A percentile compares a stretch with the other conserved stretches of the same genome.
Evolutionary conservation across 2,329 filamentous ascomycete species (phyloP).

Genomic region (Botrytis byssoidea): DNA sequence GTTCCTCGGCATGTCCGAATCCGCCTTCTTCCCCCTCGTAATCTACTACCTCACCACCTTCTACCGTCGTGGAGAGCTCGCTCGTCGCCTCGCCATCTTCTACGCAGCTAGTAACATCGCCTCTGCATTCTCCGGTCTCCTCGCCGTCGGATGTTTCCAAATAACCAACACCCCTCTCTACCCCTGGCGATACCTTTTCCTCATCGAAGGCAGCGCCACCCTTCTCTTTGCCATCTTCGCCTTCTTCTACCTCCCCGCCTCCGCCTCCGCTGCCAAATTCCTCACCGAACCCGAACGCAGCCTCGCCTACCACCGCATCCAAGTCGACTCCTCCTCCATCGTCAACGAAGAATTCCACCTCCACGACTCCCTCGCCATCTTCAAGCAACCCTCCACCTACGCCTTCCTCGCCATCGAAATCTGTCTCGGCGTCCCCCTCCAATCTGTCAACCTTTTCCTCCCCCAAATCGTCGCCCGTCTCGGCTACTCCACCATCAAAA

Average conservation of each 20-base stretch:
- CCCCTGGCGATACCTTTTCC: conserved; percentile 52
- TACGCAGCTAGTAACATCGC: conserved; percentile 44
- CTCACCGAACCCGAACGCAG: conserved; percentile 38
- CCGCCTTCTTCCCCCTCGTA: conserved; percentile 68
- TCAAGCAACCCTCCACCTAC: conserved; percentile 46
- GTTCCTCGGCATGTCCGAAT: conserved; percentile 64
- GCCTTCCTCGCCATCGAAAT: conserved; percentile 54
- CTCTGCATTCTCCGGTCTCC: conserved; percentile 51
- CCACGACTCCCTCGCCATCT: conserved; percentile 51
- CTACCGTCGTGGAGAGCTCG: conserved; percentile 69
- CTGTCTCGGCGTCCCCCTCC: conserved; percentile 58
- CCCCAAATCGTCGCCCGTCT: conserved; percentile 55
- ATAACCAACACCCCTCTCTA: conserved; percentile 49
- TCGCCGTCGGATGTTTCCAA: conserved; percentile 48
- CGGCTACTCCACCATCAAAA: conserved; percentile 52
- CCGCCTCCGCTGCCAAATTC: conserved; percentile 36
- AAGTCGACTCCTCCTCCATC: conserved; percentile 62
- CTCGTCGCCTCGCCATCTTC: conserved; percentile 68
- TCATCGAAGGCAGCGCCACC: conserved; percentile 43
- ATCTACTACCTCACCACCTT: conserved; percentile 59
- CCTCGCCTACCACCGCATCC: conserved; percentile 39
- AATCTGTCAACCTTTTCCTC: conserved; percentile 54
- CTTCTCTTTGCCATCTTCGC: conserved; percentile 38
- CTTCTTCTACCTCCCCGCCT: conserved; percentile 41
- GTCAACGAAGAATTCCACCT: conserved; percentile 54